Evolutionary conservation across 2,329 filamentous ascomycete genomes (phyloP), one percentile per base, ranked within the genome.

Genomic region (Phialophora expanda): DNA sequence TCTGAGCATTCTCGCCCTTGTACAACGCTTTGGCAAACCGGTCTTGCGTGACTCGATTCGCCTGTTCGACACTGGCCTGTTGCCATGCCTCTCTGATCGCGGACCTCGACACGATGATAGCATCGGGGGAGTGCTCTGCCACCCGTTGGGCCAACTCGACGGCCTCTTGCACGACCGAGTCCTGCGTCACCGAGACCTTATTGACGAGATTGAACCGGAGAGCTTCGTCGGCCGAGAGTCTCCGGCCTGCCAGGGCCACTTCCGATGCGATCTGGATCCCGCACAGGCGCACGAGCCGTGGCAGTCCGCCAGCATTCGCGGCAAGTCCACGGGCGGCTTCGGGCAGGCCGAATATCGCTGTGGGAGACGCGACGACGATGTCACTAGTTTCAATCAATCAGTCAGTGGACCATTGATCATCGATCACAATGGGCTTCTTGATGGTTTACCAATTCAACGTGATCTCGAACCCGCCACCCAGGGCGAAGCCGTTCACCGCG

Each of bases 391-490:
- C 41, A 14, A 20, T 46, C n/a, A 46, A 20, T 46, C 3, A 20
- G 6, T 14, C 41, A 28, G 26, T 28, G 26, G 26, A 28, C 26
- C 26, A 28, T 3, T 28, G 2, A n/a, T 5, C 26, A 28, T 28
- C 26, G 3, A 28, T 5, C 26, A n/a, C n/a, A n/a, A n/a, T n/a
- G n/a, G 26, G 26, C 26, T 28, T 28, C 26, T 28, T 28, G 26
- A 28, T 28, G 53, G n/a, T 54, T 56, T 24, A 66, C 64, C 58
- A 57, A 24, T 66, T 66, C 54, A 66, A 17, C 3, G n/a, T 26
- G 22, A 92, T 91, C 80, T 93, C 91, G 76, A 90, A 87, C 1
- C 90, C 91, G 59, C 90, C 91, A 32, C 90, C 91, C 50, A 90
- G 83, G 66, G 89, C 90, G 14, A 89, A 79, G 6, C 90, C 90